A percentile compares a stretch with the other conserved stretches of the same genome.
phyloP scores from a whole-genome alignment of 805 yeast genomes.

The Wickerhamiella siamensis region DNA sequence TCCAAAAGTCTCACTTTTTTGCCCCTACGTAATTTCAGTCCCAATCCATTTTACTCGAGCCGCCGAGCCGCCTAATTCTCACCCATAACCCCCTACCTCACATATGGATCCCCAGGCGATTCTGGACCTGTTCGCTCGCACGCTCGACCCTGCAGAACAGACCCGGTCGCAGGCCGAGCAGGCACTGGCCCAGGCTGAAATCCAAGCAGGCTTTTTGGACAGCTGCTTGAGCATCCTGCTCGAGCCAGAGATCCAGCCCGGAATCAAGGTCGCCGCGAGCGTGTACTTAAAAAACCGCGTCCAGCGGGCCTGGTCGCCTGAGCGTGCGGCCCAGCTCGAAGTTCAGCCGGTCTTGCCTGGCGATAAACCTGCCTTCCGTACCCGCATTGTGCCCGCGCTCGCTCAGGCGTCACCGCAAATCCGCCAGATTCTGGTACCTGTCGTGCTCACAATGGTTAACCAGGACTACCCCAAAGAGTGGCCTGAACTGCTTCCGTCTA shows the following conservation, averaged over 20 bases:
- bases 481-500: conserved; percentile 38
- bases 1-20: background rate
- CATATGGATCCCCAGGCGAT: conserved; percentile 55
- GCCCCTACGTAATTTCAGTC: background rate
- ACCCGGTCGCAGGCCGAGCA: conserved; percentile 56
- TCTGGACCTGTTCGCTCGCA: conserved; percentile 64
- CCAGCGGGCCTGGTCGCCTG: conserved; percentile 42
- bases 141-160: conserved; percentile 51
- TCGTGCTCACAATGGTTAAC: conserved; percentile 37
- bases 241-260: conserved; percentile 35
- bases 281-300: conserved; percentile 71
- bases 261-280: conserved; percentile 57
- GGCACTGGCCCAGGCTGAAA: conserved; percentile 42
- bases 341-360: conserved; percentile 24
- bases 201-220: conserved; percentile 57
- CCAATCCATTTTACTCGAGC: background rate
- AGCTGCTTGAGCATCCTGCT: conserved; percentile 68
- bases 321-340: conserved; percentile 7
- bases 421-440: conserved; percentile 31
- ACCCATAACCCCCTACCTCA: too few relatives aligned
- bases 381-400: conserved; percentile 51
- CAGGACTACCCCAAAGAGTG: conserved; percentile 39
- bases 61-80: too few relatives aligned
- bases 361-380: conserved; percentile 63
- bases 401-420: conserved; percentile 31